These are phyloP conservation scores for Kregervanrija fluxuum DNA, from an alignment of 805 yeast genomes.

Conservation along the genomic window DNA sequence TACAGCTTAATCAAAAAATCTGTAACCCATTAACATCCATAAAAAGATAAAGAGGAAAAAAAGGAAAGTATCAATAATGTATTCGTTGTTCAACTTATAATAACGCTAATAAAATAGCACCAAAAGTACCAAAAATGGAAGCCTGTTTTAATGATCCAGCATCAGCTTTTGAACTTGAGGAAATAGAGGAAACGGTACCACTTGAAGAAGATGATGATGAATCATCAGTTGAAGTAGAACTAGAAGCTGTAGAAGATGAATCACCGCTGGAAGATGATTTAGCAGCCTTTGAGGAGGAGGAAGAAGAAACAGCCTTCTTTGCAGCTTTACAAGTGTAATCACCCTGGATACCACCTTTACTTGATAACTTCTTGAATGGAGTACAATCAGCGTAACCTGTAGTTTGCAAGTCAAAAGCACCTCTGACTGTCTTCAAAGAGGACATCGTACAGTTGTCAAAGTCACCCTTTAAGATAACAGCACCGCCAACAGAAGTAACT, in stretches of 20 bases:
- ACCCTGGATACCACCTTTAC: slow-evolving; percentile 84
- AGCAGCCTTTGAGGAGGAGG: slow-evolving; percentile 23
- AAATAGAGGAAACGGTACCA: slow-evolving; percentile 12
- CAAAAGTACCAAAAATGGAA: slow-evolving; percentile 41
- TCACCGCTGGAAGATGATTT: slow-evolving; percentile 21
- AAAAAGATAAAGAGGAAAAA: not conserved
- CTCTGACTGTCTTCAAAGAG: slow-evolving; percentile 69
- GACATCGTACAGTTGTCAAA: slow-evolving; percentile 75
- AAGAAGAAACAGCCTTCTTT: slow-evolving; percentile 39
- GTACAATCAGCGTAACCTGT: slow-evolving; percentile 75
- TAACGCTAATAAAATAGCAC: slow-evolving; percentile 44
- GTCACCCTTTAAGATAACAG: slow-evolving; percentile 73
- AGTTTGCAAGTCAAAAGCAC: slow-evolving; percentile 85
- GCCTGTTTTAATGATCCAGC: slow-evolving; percentile 26
- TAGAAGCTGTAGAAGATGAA: slow-evolving; percentile 16
- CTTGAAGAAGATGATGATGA: slow-evolving; percentile 27
- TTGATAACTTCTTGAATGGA: slow-evolving; percentile 63
- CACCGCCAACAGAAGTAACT: slow-evolving; percentile 78
- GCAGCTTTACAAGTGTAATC: slow-evolving; percentile 75
- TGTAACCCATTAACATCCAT: slow-evolving; percentile 2
- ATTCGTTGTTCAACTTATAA: slow-evolving; percentile 29
- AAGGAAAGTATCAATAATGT: not conserved
- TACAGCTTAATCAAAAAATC: not conserved
- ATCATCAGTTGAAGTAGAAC: slow-evolving; percentile 25
- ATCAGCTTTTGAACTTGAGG: slow-evolving; percentile 24